Conservation (phyloP, 805 yeast species). For the Saccharomycopsis selenospora region DNA sequence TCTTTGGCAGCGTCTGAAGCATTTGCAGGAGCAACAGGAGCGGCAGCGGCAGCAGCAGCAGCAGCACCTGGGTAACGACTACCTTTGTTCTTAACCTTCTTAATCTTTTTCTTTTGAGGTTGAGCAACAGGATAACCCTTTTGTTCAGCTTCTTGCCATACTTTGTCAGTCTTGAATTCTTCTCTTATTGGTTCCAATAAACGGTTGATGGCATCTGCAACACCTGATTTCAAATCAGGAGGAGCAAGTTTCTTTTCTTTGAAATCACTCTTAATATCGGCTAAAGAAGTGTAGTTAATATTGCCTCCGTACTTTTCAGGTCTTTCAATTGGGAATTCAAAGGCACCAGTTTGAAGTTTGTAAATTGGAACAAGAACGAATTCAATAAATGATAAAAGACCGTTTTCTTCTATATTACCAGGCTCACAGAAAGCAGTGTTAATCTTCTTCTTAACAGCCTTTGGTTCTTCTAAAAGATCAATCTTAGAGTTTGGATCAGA, state of each 20-base stretch:
- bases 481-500: constrained; percentile 98
- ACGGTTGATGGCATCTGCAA: constrained; percentile 73
- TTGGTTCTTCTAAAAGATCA: constrained; percentile 86
- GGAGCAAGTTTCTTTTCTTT: constrained; percentile 74
- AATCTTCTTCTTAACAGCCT: constrained; percentile 81
- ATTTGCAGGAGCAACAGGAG: constrained; percentile 47
- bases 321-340: constrained; percentile 70
- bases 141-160: constrained; percentile 65
- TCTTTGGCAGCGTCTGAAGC: constrained; percentile 29
- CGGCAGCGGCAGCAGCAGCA: constrained; percentile 32
- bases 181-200: constrained; percentile 80
- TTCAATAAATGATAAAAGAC: constrained; percentile 79
- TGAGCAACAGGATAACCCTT: constrained; percentile 81
- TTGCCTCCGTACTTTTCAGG: constrained; percentile 98
- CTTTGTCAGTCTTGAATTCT: constrained; percentile 52
- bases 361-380: constrained; percentile 81
- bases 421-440: constrained; percentile 93
- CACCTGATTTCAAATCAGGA: constrained; percentile 90
- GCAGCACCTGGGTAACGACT: constrained; percentile 74
- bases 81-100: constrained; percentile 76
- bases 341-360: constrained; percentile 53
- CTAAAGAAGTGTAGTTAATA: constrained; percentile 60
- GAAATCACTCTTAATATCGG: constrained; percentile 63
- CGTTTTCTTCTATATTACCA: constrained; percentile 86
- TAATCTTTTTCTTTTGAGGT: constrained; percentile 56